Base-by-base conservation (phyloP, 2,329 filamentous ascomycete species). In the Sarocladium kiliense region DNA sequence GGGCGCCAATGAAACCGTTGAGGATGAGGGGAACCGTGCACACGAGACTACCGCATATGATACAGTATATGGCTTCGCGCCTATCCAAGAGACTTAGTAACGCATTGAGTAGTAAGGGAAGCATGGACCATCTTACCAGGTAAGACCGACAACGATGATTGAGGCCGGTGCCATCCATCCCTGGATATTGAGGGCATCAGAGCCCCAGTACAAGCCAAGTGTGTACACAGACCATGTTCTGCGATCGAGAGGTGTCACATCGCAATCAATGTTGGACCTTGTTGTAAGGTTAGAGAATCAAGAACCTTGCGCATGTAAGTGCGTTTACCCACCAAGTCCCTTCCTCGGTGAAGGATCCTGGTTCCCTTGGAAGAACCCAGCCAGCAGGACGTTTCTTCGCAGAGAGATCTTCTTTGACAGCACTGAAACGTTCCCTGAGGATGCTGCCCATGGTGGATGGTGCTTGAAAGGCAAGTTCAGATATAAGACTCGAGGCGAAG, bases 1-100 rank as follows among this genome's bases (percentile, higher is more conserved):
- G 64, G 2, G 67, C 66, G 37, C 68, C 67, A 56, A 68, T 68
- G 10, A 66, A 66, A 42, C 70, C 69, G 45, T 71, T 70, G 19
- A 71, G 61, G 2, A 69, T 68, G 66, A 72, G 69, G 18, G 69
- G 68, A 36, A 80, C 75, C 18, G 78, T 77, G 21, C 80, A 80
- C 58, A 81, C 54, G 34, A 49, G 50, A 21, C 59, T 60, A 18
- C 59, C 61, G 9, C 49, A 55, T 56, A 66, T 37, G 30, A 55
- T 50, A 23, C 25, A 25, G 21, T 27, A 34, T 53, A 81, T 72
- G 3, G 77, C 77, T 62, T 84, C 81, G 51, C 62, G 61, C 63
- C 63, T 64, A 16, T 2, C 4, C 5, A 34, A 2, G 41, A 36
- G 6, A 14, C n/a, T n/a, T 25, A 23, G 19, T 27, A 6, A 42